Conservation (phyloP, 108 stramenopile species). For the Mediolabrus comicus region DNA sequence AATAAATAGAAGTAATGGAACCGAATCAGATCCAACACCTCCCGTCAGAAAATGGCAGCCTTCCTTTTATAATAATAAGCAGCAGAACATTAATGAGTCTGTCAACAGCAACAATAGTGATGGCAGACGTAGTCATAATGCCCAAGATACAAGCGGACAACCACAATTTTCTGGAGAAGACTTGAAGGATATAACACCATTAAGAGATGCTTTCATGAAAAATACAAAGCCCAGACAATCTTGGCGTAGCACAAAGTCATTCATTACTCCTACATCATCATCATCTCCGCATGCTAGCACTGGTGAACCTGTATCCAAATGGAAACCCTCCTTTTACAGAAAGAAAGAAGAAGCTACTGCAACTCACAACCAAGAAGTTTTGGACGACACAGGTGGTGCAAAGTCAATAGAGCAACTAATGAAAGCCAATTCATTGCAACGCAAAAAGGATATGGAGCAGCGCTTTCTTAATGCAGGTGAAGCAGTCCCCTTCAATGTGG, state of each 20-base stretch:
- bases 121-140: not conserved
- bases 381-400: not conserved
- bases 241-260: not conserved
- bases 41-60: no score
- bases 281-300: not conserved
- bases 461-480: slow-evolving; percentile 35
- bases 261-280: not conserved
- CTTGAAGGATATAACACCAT: slow-evolving; percentile 24
- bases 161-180: not conserved
- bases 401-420: slow-evolving; percentile 35
- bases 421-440: slow-evolving; percentile 12
- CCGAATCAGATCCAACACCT: no score
- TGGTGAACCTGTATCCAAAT: not conserved
- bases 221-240: not conserved
- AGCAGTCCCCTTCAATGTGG: slow-evolving; percentile 16
- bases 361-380: not conserved
- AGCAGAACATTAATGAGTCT: not conserved
- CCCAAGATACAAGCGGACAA: slow-evolving; percentile 9
- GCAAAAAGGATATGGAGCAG: slow-evolving; percentile 35
- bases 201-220: slow-evolving; percentile 34
- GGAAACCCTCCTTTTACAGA: slow-evolving; percentile 12
- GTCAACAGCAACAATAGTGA: not conserved
- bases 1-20: not conserved
- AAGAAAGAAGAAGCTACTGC: not conserved
- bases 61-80: not conserved